Conservation (phyloP, 208 protist genomes). For the Naegleria gruberi region DNA sequence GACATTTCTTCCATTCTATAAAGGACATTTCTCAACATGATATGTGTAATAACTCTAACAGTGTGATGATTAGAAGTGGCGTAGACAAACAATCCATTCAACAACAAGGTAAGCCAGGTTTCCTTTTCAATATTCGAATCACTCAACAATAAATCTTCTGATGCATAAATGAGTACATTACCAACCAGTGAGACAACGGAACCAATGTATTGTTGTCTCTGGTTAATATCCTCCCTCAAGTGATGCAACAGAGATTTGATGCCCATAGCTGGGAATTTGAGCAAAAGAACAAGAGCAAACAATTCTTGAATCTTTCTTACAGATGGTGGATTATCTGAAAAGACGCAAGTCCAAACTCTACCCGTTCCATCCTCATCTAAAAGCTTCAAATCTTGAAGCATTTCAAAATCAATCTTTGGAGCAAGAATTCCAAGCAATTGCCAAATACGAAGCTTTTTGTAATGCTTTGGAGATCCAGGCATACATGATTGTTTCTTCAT, state of each 20-base stretch:
- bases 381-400: neutral
- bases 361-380: neutral
- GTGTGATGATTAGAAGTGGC: neutral
- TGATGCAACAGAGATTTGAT: neutral
- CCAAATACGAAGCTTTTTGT: neutral
- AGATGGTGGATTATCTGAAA: neutral
- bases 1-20: neutral
- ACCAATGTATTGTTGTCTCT: neutral
- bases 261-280: neutral
- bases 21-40: neutral
- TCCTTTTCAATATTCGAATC: neutral
- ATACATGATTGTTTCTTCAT: neutral
- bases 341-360: neutral
- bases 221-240: neutral
- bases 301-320: neutral
- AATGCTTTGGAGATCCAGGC: neutral
- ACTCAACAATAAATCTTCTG: neutral
- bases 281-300: neutral
- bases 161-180: neutral
- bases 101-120: neutral
- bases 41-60: neutral
- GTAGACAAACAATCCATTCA: neutral
- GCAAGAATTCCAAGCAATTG: neutral
- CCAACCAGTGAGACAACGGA: neutral
- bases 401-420: neutral